Evolutionary conservation across 2,329 filamentous ascomycete genomes (phyloP).

Genomic region (Mollisia scopiformis): DNA sequence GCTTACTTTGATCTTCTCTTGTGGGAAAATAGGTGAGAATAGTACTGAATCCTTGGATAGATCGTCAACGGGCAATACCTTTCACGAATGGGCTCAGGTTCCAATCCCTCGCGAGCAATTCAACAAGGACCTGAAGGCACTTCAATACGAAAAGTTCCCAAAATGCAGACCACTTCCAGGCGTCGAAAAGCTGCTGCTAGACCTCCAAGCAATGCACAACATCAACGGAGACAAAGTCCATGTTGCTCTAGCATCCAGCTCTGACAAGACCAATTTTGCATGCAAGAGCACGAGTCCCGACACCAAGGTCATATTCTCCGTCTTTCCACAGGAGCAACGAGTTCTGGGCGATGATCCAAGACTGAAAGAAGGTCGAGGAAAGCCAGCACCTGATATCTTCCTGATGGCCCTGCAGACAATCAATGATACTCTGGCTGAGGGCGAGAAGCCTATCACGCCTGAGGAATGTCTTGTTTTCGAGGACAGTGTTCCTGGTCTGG

Average conservation of each 20-base stretch:
- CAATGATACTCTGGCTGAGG: conserved; percentile 70
- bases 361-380: conserved; percentile 77
- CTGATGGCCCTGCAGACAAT: conserved; percentile 83
- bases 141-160: conserved; percentile 69
- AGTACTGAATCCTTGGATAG: too few species aligned
- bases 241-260: conserved; percentile 80
- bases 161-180: conserved; percentile 75
- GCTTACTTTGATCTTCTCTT: too few species aligned
- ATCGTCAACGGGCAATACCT: conserved; percentile 55
- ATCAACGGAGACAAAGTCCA: conserved; percentile 53
- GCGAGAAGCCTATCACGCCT: conserved; percentile 68
- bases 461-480: conserved; percentile 95
- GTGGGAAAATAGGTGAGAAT: too few species aligned
- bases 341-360: conserved; percentile 84
- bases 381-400: conserved; percentile 93
- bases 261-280: conserved; percentile 48
- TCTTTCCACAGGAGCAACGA: conserved; percentile 68
- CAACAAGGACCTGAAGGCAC: conserved; percentile 60
- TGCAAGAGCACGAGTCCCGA: conserved; percentile 48
- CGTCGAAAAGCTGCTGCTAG: conserved; percentile 67
- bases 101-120: conserved; percentile 75
- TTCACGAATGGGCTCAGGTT: conserved; percentile 81
- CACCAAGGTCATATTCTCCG: conserved; percentile 56
- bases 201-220: conserved; percentile 45
- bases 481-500: conserved; percentile 89